Base-by-base conservation (phyloP, 257 asterid species). In the Scutellaria galericulata region DNA sequence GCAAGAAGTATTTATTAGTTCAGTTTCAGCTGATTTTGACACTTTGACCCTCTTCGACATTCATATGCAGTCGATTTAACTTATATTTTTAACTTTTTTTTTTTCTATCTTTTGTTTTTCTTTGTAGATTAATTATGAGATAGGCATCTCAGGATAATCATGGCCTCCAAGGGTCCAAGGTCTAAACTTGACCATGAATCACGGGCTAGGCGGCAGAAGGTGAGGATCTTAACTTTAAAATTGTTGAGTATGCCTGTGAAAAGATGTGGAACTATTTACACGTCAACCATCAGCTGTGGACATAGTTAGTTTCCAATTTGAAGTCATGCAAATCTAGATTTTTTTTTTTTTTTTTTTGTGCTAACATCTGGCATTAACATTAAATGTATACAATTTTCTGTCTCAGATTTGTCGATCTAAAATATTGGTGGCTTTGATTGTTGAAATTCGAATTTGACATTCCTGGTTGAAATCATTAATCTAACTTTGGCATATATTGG, bases 151-250 rank as follows among this genome's bases (percentile, higher is more conserved):
- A 71, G 74, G 71, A 72, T 77, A 83, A 75, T 64, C 79, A 95
- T 95, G 99, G 98, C 97, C 91, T 92, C 99, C 70, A 95, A 92
- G 89, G 99, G 98, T 86, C 94, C 89, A 61, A 89, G 96, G 88
- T 90, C 90, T 72, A 95, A 87, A 76, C 91, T 83, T 81, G 99
- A 95, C 85, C 92, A 90, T 88, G 99, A 95, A 71, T 81, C 97
- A 7, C 86, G 98, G 59, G 93, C 96, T 64, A 88, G 77, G 87
- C 84, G 97, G 67, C 99, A 87, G 72, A 95, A 95, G 97, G 99
- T 95, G 77, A 73, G 73, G 65, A 14, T 76, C 11, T 27, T 10
- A 22, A 64, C 66, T 77, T 59, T 18, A 22, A 63, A 74, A 62
- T 60, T 60, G 13, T 39, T 13, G 12, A 12, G 24, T 62, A 83